phyloP scores from a whole-genome alignment of 345 rosid species.

The Salix arbutifolia region DNA sequence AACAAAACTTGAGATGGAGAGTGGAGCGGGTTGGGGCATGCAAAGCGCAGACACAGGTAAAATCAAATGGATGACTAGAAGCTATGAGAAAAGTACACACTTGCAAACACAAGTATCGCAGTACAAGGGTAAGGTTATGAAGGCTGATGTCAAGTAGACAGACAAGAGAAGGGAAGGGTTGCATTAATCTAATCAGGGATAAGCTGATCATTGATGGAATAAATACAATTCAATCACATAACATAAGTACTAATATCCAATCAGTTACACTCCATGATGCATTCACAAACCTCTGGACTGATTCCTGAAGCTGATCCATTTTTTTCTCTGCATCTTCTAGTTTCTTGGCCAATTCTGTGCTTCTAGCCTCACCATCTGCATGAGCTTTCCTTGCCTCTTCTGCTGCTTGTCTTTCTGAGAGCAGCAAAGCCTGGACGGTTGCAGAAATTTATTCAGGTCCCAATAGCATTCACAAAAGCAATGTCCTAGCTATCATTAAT shows the following conservation, averaged over 20 bases:
- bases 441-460: slow-evolving; percentile 13
- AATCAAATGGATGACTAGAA: not conserved
- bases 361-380: slow-evolving; percentile 59
- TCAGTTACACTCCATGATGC: not conserved
- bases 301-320: slow-evolving; percentile 92
- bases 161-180: not conserved
- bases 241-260: not conserved
- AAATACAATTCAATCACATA: not conserved
- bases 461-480: not conserved
- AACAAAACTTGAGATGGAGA: not conserved
- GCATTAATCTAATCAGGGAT: not conserved
- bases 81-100: not conserved
- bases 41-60: not conserved
- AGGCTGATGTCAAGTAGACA: not conserved
- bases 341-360: slow-evolving; percentile 63
- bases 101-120: not conserved
- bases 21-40: not conserved
- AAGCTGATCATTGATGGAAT: not conserved
- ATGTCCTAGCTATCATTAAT: not conserved
- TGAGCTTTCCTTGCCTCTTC: slow-evolving; percentile 63
- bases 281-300: slow-evolving; percentile 80
- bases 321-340: slow-evolving; percentile 70
- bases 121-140: not conserved
- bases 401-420: slow-evolving; percentile 56
- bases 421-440: slow-evolving; percentile 53